Evolutionary conservation across 495 filamentous ascomycete species (phyloP), one percentile per base, ranked within the genome.

Genomic region (Lasiosphaeris hirsuta): DNA sequence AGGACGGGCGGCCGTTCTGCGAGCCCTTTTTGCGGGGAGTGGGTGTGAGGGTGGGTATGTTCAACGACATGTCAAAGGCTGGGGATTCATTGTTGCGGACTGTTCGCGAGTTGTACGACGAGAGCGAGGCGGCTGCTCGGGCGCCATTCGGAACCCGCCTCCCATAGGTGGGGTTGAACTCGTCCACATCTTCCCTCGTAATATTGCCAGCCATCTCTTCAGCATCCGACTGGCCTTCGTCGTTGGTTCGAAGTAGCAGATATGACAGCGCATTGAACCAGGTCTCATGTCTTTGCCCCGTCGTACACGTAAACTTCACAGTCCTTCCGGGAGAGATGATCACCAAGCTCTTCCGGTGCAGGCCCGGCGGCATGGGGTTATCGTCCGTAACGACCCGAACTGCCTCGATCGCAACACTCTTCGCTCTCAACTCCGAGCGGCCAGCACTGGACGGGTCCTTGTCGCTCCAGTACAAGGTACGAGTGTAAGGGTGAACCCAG

Each of bases 241-340:
- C 71, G 18, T 78, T 77, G 11, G 88, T 89, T 40, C 91, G 85
- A 17, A 96, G 74, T 33, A 97, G 81, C 10, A 98, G 83, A 66
- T 98, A 98, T 3, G 91, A 95, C 38, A 98, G 80, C 6, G 94
- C 92, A 67, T 97, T 97, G 81, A 94, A 97, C 94, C 94, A 98
- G 4, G 92, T 97, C 71, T 97, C 94, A 61, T 98, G 94, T 51
- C 94, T 81, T 65, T 96, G 91, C 14, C 90, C 87, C 8, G 94
- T 98, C 33, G 89, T 86, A 51, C 95, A 95, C 15, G 94, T 98
- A 64, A 97, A 93, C 64, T 96, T 89, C 68, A 98, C 80, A 10
- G 84, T 83, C 55, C 94, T 84, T 38, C 92, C 90, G 33, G 93
- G 93, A 13, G 94, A 95, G 51, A 96, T 78, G 57, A 98, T 85